Evolutionary conservation across 257 asterid genomes (phyloP).

Genomic region (Vinca minor): DNA sequence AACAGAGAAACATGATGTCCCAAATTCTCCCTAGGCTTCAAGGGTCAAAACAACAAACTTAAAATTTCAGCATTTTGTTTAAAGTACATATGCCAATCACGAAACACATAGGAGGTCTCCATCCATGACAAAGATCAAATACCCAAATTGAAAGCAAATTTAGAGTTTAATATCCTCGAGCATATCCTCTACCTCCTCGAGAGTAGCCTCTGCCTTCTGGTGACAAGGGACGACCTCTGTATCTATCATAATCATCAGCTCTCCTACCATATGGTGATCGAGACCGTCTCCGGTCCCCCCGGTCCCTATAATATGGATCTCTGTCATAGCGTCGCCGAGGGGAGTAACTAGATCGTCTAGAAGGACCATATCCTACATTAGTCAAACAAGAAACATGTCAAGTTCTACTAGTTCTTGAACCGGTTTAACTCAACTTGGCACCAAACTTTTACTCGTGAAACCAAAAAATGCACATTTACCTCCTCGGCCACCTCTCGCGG

Average conservation of each 20-base stretch:
- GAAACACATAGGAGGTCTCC: background rate
- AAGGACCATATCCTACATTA: slow-evolving; percentile 29
- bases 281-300: slow-evolving; percentile 11
- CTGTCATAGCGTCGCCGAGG: slow-evolving; percentile 36
- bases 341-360: slow-evolving; percentile 34
- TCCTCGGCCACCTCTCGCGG: slow-evolving; percentile 29
- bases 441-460: background rate
- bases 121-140: background rate
- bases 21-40: background rate
- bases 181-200: slow-evolving; percentile 15
- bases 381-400: background rate
- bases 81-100: background rate
- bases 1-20: too few relatives aligned
- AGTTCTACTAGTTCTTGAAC: background rate
- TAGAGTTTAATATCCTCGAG: slow-evolving; percentile 15
- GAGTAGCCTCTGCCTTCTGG: slow-evolving; percentile 20
- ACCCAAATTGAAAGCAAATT: too few relatives aligned
- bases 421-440: background rate
- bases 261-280: slow-evolving; percentile 30
- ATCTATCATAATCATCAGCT: slow-evolving; percentile 25
- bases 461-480: slow-evolving; percentile 19
- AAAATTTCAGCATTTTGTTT: background rate
- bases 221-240: slow-evolving; percentile 11
- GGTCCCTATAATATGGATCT: slow-evolving; percentile 28
- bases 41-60: background rate